Conservation (phyloP, 1,284 basidiomycete genomes). For the Bondarzewia mesenterica region DNA sequence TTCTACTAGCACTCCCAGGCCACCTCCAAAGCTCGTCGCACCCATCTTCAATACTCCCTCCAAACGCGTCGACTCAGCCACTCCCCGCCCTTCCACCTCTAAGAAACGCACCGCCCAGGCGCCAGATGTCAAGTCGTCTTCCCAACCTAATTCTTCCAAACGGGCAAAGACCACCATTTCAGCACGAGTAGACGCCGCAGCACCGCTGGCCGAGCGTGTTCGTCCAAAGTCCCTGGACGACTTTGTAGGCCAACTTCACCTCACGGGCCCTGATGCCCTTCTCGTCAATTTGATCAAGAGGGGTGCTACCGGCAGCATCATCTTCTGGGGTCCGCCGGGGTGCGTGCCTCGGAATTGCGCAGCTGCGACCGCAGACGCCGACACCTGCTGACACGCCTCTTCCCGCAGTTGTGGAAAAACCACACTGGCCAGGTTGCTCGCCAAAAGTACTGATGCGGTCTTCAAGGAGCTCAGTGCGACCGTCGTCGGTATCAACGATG, state of each 20-base stretch:
- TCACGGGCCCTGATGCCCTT: constrained; percentile 45
- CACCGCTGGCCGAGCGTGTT: constrained; percentile 60
- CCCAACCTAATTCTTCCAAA: constrained; percentile 11
- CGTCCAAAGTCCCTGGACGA: constrained; percentile 53
- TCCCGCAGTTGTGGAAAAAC: constrained; percentile 63
- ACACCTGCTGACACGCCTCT: neutral
- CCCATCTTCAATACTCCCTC: constrained; percentile 21
- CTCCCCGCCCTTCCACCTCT: constrained; percentile 8
- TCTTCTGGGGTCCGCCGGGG: constrained; percentile 76
- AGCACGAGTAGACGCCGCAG: constrained; percentile 25
- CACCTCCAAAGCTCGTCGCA: constrained; percentile 15
- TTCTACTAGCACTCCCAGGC: constrained; percentile 12
- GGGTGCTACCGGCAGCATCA: constrained; percentile 49
- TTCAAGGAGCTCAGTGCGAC: constrained; percentile 78
- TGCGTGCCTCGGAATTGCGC: constrained; percentile 20
- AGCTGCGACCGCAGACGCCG: neutral
- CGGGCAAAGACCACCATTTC: constrained; percentile 21
- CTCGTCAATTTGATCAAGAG: constrained; percentile 40
- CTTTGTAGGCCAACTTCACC: constrained; percentile 62
- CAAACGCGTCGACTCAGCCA: constrained; percentile 3
- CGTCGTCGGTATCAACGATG: constrained; percentile 67
- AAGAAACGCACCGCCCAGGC: constrained; percentile 23
- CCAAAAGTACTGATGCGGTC: constrained; percentile 47
- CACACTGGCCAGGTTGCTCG: constrained; percentile 68
- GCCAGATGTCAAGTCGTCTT: too few species aligned